Conservation (phyloP, 495 filamentous ascomycete species). For the Hypoxylon cercidicola region DNA sequence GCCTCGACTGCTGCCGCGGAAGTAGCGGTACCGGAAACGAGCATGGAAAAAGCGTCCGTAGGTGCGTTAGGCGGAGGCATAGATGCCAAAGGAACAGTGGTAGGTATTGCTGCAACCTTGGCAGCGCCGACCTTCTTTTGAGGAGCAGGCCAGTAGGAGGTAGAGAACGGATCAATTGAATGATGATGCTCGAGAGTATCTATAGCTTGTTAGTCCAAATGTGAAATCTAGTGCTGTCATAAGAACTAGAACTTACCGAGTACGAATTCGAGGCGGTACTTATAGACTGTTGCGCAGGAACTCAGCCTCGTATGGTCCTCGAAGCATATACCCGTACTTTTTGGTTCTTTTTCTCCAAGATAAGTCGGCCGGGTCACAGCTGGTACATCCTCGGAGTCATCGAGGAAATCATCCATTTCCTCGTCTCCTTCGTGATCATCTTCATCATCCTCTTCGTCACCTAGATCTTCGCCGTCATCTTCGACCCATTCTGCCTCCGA, state of each 20-base stretch:
- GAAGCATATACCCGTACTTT: constrained; percentile 83
- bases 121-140: constrained; percentile 33
- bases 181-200: constrained; percentile 55
- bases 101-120: constrained; percentile 6
- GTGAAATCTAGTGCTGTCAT: not conserved
- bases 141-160: constrained; percentile 76
- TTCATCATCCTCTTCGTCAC: constrained; percentile 84
- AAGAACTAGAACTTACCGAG: constrained; percentile 62
- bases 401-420: constrained; percentile 79
- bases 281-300: constrained; percentile 54
- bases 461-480: constrained; percentile 78
- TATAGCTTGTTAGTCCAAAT: constrained; percentile 32
- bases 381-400: constrained; percentile 68
- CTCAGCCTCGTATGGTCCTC: constrained; percentile 64
- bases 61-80: constrained; percentile 38
- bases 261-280: constrained; percentile 78
- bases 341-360: constrained; percentile 76
- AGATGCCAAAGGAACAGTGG: constrained; percentile 6
- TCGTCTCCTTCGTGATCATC: constrained; percentile 69
- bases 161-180: constrained; percentile 85
- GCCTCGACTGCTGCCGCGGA: constrained; percentile 24
- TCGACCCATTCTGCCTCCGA: constrained; percentile 97
- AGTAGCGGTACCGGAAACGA: constrained; percentile 1
- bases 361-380: constrained; percentile 51
- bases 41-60: constrained; percentile 21